Conservation (phyloP, 768 basidiomycete species). For the Agaricus sinodeliciosus region DNA sequence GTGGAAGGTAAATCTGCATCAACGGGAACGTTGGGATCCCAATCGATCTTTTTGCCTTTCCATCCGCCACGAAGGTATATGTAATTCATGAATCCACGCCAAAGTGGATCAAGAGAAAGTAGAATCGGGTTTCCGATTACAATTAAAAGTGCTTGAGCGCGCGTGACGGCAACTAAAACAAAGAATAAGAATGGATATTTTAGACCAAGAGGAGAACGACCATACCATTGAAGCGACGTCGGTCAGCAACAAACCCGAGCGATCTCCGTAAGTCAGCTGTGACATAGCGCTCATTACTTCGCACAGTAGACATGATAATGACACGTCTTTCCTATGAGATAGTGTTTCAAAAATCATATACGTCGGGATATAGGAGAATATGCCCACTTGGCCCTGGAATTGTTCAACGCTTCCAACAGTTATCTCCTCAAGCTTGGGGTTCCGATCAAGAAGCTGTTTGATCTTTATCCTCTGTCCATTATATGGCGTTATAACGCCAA, state of each 20-base stretch:
- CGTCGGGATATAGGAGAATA: background rate
- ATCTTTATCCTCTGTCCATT: constrained; percentile 56
- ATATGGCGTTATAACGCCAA: constrained; percentile 69
- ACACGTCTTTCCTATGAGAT: constrained; percentile 42
- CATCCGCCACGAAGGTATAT: constrained; percentile 44
- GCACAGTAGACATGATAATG: constrained; percentile 53
- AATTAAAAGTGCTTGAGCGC: constrained; percentile 57
- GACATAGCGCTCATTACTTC: constrained; percentile 45
- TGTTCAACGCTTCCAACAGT: constrained; percentile 66
- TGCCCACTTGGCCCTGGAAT: constrained; percentile 57
- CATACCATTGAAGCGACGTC: constrained; percentile 50
- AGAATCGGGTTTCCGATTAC: constrained; percentile 55
- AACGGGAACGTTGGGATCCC: constrained; percentile 27
- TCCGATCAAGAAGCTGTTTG: constrained; percentile 25
- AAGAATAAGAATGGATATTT: background rate
- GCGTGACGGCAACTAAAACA: constrained; percentile 55
- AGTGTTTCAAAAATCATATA: background rate
- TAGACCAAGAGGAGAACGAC: background rate
- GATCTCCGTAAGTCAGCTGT: constrained; percentile 46
- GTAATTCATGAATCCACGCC: constrained; percentile 56
- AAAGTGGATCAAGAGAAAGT: constrained; percentile 50
- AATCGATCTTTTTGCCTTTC: constrained; percentile 34
- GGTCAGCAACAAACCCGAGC: constrained; percentile 52
- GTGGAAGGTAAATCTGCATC: constrained; percentile 17
- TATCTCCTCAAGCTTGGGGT: constrained; percentile 28